phyloP scores from a whole-genome alignment of 2,329 filamentous ascomycete species.

The Ophiostoma quercus region DNA sequence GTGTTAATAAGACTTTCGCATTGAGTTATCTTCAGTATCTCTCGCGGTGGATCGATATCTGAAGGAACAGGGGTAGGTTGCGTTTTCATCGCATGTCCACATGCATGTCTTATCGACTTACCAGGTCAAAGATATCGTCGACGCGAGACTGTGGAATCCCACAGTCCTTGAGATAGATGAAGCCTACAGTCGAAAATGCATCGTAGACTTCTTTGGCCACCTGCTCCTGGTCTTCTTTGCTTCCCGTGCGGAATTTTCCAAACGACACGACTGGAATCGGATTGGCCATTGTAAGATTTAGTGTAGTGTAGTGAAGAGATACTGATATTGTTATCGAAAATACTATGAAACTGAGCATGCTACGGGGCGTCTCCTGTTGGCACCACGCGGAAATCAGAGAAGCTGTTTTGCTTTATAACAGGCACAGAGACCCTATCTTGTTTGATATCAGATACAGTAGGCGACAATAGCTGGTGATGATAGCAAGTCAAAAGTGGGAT shows the following conservation, averaged over 20 bases:
- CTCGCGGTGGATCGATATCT: not conserved
- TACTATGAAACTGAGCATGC: not conserved
- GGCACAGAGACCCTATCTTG: constrained; percentile 2
- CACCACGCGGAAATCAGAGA: not conserved
- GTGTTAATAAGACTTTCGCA: not conserved
- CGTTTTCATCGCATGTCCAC: not conserved
- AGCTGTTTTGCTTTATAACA: not conserved
- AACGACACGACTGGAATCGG: constrained; percentile 10
- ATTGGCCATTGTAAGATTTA: not conserved
- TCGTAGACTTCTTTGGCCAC: constrained; percentile 17
- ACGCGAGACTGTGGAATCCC: constrained; percentile 13
- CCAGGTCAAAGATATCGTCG: constrained; percentile 14
- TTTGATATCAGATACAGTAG: not conserved
- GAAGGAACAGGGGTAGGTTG: not conserved
- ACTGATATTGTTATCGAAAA: no score
- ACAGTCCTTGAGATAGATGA: constrained; percentile 16
- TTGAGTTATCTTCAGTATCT: not conserved
- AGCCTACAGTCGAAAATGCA: constrained; percentile 15
- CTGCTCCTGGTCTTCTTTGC: constrained; percentile 2
- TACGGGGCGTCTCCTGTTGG: not conserved
- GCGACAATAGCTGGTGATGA: not conserved
- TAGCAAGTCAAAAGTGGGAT: not conserved
- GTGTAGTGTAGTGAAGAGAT: no score
- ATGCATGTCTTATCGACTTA: constrained; percentile 5
- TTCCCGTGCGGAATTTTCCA: constrained; percentile 11